Base-by-base conservation (phyloP, 805 yeast genomes). In the Metschnikowia noctiluminum region DNA sequence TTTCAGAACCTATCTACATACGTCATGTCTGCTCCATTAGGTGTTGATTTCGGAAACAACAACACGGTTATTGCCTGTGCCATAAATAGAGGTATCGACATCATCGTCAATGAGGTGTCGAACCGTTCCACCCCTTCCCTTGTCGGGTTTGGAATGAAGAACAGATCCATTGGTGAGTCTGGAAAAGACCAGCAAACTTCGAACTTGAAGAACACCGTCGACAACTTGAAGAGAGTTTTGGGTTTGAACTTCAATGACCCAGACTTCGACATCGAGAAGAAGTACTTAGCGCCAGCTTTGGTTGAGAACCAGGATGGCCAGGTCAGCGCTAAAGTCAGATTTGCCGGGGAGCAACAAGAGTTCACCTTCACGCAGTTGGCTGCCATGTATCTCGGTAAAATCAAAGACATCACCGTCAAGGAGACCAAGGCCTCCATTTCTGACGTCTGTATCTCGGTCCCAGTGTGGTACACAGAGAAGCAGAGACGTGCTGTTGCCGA, bases 121-220 rank as follows among this genome's bases (percentile, higher is more conserved):
- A 94, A 94, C 85, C 87, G 99, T 74, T 72, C 95, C 59, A 94
- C 99, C 32, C 99, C 99, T 57, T 66, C 82, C 7, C 70, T 89
- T 58, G 94, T 94, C 60, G 98, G 97, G 32, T 94, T 94, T 62
- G 97, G 97, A 60, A 68, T 65, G 57, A 89, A 87, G 74, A 85
- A 81, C 80, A 85, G 99, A 77, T 84, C 81, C 66, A 82, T 94
- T 59, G 99, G 99, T 68, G 99, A 94, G 77, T 64, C 87, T 45
- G 99, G 96, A 64, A 91, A 90, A 80, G 87, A 89, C 59, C 96
- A 94, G 74, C 97, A 94, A 74, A 89, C 91, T 49, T 89, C 97
- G 51, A 94, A 94, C 78, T 78, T 94, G 63, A 94, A 92, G 75
- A 94, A 94, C 80, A 92, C 99, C 27, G 96, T 91, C 53, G 95